Conservation (phyloP, 2,329 filamentous ascomycete species). For the Aspergillus viridinutans region DNA sequence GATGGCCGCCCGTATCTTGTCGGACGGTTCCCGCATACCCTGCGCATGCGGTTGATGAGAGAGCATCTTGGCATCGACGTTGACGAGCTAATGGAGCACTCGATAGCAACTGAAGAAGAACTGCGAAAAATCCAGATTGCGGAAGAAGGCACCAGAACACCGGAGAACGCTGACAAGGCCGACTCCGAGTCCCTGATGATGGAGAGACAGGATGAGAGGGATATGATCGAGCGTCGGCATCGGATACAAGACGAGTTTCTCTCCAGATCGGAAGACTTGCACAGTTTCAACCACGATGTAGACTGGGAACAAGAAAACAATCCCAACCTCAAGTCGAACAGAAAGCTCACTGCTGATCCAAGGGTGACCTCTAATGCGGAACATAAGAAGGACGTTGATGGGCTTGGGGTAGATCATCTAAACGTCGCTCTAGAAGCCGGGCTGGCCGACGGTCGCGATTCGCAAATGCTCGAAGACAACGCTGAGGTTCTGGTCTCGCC, state of each 20-base stretch:
- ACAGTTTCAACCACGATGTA: conserved; percentile 74
- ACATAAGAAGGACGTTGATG: conserved; percentile 72
- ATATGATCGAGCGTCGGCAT: conserved; percentile 41
- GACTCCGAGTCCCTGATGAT: conserved; percentile 30
- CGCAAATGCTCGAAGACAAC: conserved; percentile 58
- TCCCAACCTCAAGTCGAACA: conserved; percentile 52
- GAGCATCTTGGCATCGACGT: conserved; percentile 96
- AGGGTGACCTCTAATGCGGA: conserved; percentile 57
- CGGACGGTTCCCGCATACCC: conserved; percentile 84
- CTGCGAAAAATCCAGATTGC: conserved; percentile 56
- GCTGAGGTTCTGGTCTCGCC: conserved; percentile 68
- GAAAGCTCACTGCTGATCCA: conserved; percentile 54
- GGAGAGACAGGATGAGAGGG: conserved; percentile 38
- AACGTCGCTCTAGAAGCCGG: conserved; percentile 60
- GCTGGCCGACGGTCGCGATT: conserved; percentile 64
- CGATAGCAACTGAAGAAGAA: conserved; percentile 64
- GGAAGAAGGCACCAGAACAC: conserved; percentile 37
- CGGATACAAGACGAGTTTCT: conserved; percentile 54
- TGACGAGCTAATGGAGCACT: conserved; percentile 80
- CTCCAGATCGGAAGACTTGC: conserved; percentile 52
- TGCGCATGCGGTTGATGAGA: conserved; percentile 90
- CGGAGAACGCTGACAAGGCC: conserved; percentile 16
- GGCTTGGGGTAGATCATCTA: conserved; percentile 73
- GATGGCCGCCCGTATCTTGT: conserved; percentile 83
- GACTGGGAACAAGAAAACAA: conserved; percentile 58